Percentiles rank a stretch among this genome's conserved stretches.
These are phyloP conservation scores for Solanum medicagineum DNA, from an alignment of 257 asterid species.

Conservation along the genomic window DNA sequence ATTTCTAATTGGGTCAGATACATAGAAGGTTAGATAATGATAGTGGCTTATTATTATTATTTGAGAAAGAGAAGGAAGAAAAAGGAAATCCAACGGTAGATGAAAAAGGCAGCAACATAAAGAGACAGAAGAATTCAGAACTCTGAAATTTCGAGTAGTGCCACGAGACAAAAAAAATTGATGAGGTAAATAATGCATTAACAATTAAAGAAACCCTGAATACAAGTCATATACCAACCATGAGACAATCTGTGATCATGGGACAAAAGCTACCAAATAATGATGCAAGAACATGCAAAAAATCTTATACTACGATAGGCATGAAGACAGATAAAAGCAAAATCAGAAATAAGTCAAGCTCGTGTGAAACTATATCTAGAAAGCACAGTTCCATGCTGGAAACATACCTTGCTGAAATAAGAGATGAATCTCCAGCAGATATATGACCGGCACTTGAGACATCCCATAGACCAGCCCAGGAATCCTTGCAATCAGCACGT, in stretches of 20 bases:
- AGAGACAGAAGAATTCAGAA: neutral
- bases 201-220: neutral
- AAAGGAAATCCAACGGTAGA: neutral
- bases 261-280: neutral
- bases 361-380: neutral
- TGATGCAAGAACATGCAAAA: neutral
- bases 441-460: conserved; percentile 97
- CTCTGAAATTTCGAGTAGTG: neutral
- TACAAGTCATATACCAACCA: neutral
- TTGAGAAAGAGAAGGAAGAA: neutral
- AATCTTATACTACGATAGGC: neutral
- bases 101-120: neutral
- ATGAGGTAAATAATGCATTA: neutral
- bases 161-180: neutral
- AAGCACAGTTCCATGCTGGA: neutral
- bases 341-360: neutral
- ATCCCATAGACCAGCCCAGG: conserved; percentile 97
- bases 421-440: conserved; percentile 95
- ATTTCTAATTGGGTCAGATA: neutral
- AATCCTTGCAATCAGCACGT: conserved; percentile 86
- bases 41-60: neutral
- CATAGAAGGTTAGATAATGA: neutral
- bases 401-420: conserved; percentile 64
- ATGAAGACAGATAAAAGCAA: neutral
- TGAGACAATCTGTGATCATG: neutral